phyloP scores from a whole-genome alignment of 495 filamentous ascomycete genomes.

The Acidiella bohemica region DNA sequence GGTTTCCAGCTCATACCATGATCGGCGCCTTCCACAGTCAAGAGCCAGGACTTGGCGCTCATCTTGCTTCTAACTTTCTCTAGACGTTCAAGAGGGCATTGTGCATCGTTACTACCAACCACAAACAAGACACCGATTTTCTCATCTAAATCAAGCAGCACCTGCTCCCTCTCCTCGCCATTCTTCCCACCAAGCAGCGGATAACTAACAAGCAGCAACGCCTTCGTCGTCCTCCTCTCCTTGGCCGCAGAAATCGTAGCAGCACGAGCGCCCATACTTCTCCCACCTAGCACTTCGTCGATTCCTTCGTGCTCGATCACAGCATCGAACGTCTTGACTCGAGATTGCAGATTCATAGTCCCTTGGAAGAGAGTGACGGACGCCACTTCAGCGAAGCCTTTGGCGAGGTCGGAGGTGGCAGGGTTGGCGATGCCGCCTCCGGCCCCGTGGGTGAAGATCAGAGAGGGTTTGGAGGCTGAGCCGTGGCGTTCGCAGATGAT shows the following conservation, averaged over 20 bases:
- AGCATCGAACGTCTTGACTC: slow-evolving; percentile 24
- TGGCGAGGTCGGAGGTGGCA: slow-evolving; percentile 25
- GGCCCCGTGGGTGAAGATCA: slow-evolving; percentile 34
- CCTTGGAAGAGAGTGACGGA: slow-evolving; percentile 29
- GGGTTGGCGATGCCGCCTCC: slow-evolving; percentile 26
- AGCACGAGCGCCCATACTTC: slow-evolving; percentile 33
- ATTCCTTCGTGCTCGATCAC: slow-evolving; percentile 16
- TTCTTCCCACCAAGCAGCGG: slow-evolving; percentile 24
- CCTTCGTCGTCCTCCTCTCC: slow-evolving; percentile 5
- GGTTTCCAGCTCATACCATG: slow-evolving; percentile 31
- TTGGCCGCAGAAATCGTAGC: slow-evolving; percentile 26
- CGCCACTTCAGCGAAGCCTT: slow-evolving; percentile 20
- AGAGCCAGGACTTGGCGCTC: slow-evolving; percentile 23
- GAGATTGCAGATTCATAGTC: slow-evolving; percentile 27
- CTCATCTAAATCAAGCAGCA: slow-evolving; percentile 24
- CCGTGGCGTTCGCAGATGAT: slow-evolving; percentile 10
- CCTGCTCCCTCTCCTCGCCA: slow-evolving; percentile 24
- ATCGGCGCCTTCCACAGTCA: slow-evolving; percentile 27
- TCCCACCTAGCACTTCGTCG: slow-evolving; percentile 23
- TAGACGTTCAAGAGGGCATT: slow-evolving; percentile 27
- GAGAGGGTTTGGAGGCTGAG: background rate
- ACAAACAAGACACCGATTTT: slow-evolving; percentile 27
- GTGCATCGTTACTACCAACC: slow-evolving; percentile 23
- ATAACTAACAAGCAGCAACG: slow-evolving; percentile 29
- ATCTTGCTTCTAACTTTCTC: slow-evolving; percentile 24